Evolutionary conservation across 805 yeast species (phyloP).

Genomic region (Teunomyces kruisii): DNA sequence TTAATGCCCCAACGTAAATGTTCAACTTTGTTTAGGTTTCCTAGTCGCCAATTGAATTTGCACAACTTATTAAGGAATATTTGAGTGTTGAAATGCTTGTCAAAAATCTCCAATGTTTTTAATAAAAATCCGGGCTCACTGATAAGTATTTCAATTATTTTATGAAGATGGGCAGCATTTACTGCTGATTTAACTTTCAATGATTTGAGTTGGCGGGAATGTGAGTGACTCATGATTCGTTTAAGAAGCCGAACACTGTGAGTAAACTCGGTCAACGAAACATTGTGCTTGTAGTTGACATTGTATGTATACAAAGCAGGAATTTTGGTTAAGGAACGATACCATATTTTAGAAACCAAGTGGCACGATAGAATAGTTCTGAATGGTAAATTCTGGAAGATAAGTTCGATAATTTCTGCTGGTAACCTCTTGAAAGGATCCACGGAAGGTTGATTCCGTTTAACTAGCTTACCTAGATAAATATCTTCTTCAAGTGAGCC

Average conservation of each 20-base stretch:
- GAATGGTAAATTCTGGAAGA: conserved; percentile 24
- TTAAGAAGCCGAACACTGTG: conserved; percentile 29
- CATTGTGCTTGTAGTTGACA: conserved; percentile 23
- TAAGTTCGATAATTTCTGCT: conserved; percentile 25
- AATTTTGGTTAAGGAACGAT: conserved; percentile 21
- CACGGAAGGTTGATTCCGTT: background rate
- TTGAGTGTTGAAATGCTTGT: conserved; percentile 25
- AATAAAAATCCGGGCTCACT: conserved; percentile 21
- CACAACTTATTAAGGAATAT: conserved; percentile 22
- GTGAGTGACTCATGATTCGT: conserved; percentile 17
- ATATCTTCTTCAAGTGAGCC: background rate
- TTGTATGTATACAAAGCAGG: conserved; percentile 25
- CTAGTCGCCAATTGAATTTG: conserved; percentile 25
- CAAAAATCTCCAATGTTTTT: conserved; percentile 27
- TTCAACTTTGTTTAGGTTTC: conserved; percentile 19
- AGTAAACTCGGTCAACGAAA: conserved; percentile 27
- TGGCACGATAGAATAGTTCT: conserved; percentile 26
- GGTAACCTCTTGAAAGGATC: conserved; percentile 34
- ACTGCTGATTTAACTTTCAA: conserved; percentile 22
- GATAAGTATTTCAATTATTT: conserved; percentile 27
- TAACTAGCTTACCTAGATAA: background rate
- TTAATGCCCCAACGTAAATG: conserved; percentile 27
- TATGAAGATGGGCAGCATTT: conserved; percentile 22
- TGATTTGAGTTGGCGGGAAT: conserved; percentile 16
- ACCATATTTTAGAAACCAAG: conserved; percentile 36